These are phyloP conservation scores for Calonectria henricotiae DNA, from an alignment of 2,329 filamentous ascomycete species.

Conservation along the genomic window DNA sequence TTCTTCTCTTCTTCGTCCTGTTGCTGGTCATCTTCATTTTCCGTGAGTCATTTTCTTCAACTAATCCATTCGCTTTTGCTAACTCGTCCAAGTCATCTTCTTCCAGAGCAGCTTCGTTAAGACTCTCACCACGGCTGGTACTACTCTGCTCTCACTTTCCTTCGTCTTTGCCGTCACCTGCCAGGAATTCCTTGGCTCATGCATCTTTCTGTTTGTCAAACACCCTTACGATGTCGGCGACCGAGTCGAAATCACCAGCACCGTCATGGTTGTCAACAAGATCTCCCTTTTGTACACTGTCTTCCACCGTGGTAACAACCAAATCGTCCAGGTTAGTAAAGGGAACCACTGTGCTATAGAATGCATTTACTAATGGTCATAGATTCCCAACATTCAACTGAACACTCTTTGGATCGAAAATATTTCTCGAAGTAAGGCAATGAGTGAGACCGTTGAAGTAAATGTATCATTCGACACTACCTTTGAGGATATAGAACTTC, in stretches of 20 bases:
- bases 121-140: constrained; percentile 91
- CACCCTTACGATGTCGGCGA: constrained; percentile 98
- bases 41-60: constrained; percentile 64
- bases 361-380: background rate
- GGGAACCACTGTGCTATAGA: background rate
- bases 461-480: constrained; percentile 89
- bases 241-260: constrained; percentile 83
- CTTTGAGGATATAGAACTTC: constrained; percentile 90
- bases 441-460: constrained; percentile 88
- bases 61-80: constrained; percentile 35
- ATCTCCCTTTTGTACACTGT: constrained; percentile 95
- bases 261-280: constrained; percentile 87
- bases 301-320: constrained; percentile 87
- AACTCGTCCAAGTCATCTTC: constrained; percentile 77
- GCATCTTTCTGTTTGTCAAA: constrained; percentile 99
- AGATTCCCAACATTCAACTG: constrained; percentile 92
- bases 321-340: constrained; percentile 73
- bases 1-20: constrained; percentile 86
- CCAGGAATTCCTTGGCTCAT: constrained; percentile 97
- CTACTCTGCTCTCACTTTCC: constrained; percentile 92
- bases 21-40: constrained; percentile 89
- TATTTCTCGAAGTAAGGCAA: constrained; percentile 89
- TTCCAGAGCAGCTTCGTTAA: constrained; percentile 89
- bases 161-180: constrained; percentile 95
- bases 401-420: constrained; percentile 98